phyloP scores from a whole-genome alignment of 202 grass and related monocot genomes.

The Thinopyrum obtusiflorum region DNA sequence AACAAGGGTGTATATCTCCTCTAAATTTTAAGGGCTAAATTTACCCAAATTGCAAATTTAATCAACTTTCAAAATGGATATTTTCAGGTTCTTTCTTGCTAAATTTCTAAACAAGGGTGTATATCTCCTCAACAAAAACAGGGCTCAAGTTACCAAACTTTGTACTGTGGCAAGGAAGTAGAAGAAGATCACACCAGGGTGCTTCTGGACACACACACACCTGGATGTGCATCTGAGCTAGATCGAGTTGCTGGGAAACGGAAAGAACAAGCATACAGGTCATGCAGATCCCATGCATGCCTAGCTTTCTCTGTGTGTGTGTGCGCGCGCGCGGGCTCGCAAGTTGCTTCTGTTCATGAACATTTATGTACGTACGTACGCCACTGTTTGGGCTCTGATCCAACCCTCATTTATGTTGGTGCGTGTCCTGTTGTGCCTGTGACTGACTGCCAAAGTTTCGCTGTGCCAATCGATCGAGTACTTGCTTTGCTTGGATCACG shows the following conservation, averaged over 20 bases:
- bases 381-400: neutral
- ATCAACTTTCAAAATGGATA: neutral
- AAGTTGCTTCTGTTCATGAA: neutral
- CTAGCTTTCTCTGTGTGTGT: neutral
- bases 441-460: neutral
- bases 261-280: neutral
- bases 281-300: neutral
- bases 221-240: neutral
- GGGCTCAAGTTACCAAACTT: neutral
- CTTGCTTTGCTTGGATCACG: constrained; percentile 12
- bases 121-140: too few relatives aligned
- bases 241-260: neutral
- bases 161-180: neutral
- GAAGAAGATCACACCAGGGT: neutral
- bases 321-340: neutral
- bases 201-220: neutral
- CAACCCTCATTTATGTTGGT: neutral
- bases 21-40: too few relatives aligned
- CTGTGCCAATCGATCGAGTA: neutral
- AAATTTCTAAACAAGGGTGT: neutral
- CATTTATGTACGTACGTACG: neutral
- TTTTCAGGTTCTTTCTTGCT: neutral
- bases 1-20: too few relatives aligned
- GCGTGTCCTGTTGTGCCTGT: neutral
- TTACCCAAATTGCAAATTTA: too few relatives aligned